phyloP scores from a whole-genome alignment of 805 yeast genomes.

The Groenewaldozyma tartarivorans region DNA sequence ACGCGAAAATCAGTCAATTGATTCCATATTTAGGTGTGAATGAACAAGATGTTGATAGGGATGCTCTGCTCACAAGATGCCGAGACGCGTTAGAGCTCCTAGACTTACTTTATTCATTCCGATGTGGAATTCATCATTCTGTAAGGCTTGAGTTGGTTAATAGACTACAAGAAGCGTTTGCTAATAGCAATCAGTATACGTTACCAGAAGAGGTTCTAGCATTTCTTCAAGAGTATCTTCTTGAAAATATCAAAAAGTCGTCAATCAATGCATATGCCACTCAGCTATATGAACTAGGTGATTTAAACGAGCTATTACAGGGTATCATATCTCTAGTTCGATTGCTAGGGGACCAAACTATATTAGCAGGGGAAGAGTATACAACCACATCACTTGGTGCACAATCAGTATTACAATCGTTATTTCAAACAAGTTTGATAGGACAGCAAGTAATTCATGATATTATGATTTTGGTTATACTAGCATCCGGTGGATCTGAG shows the following conservation, averaged over 20 bases:
- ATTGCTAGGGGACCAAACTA: neutral
- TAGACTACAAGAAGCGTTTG: conserved; percentile 24
- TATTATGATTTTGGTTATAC: conserved; percentile 5
- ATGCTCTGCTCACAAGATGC: too few species aligned
- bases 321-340: neutral
- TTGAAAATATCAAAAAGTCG: neutral
- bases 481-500: neutral
- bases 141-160: conserved; percentile 16
- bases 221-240: conserved; percentile 3
- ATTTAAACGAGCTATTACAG: conserved; percentile 4
- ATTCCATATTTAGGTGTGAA: conserved; percentile 17
- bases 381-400: conserved; percentile 5
- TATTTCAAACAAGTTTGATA: conserved; percentile 2
- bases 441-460: conserved; percentile 4
- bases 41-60: conserved; percentile 23
- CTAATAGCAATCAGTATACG: conserved; percentile 1
- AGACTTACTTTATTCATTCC: conserved; percentile 32
- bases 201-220: conserved; percentile 18
- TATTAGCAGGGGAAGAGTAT: neutral
- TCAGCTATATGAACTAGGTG: conserved; percentile 7
- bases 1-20: conserved; percentile 20
- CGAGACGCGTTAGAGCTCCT: conserved; percentile 17
- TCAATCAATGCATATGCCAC: conserved; percentile 8
- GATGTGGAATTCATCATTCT: conserved; percentile 31
- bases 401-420: conserved; percentile 1